Conservation (phyloP, 202 grass and related monocot genomes). For the Sporobolus alterniflorus region DNA sequence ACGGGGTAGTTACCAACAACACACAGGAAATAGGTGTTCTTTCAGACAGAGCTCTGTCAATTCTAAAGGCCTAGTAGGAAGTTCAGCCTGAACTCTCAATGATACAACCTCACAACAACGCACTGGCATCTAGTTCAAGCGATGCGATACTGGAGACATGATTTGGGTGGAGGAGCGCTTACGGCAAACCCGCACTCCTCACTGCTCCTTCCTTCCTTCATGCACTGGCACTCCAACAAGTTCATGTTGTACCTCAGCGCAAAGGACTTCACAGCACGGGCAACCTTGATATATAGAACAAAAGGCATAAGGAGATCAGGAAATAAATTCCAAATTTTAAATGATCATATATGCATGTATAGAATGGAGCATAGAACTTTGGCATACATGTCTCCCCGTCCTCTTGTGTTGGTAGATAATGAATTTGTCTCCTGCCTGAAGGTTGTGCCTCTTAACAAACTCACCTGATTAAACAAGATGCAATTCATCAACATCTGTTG, state of each 20-base stretch:
- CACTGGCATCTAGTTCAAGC: constrained; percentile 10
- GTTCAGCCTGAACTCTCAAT: constrained; percentile 9
- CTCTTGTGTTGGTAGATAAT: constrained; percentile 59
- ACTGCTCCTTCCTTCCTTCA: constrained; percentile 11
- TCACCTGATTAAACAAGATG: constrained; percentile 51
- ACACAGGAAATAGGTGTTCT: background rate
- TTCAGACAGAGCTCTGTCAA: constrained; percentile 12
- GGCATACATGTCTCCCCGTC: constrained; percentile 63
- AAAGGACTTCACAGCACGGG: constrained; percentile 44
- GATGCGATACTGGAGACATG: background rate
- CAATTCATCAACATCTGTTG: background rate
- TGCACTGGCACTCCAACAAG: constrained; percentile 27
- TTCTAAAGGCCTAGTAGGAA: constrained; percentile 10
- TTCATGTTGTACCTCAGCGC: background rate
- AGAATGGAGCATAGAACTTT: background rate
- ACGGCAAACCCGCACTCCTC: constrained; percentile 40
- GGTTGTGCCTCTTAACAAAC: constrained; percentile 75
- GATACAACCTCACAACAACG: constrained; percentile 28
- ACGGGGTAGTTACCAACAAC: constrained; percentile 18
- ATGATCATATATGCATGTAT: no score
- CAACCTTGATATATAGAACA: constrained; percentile 34
- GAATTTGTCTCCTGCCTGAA: constrained; percentile 65
- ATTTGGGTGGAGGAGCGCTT: background rate
- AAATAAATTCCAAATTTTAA: background rate
- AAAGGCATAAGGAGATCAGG: constrained; percentile 13